A percentile compares a stretch with the other conserved stretches of the same genome.
These are phyloP conservation scores for Apiospora arundinis DNA, from an alignment of 2,329 filamentous ascomycete genomes.

Conservation along the genomic window DNA sequence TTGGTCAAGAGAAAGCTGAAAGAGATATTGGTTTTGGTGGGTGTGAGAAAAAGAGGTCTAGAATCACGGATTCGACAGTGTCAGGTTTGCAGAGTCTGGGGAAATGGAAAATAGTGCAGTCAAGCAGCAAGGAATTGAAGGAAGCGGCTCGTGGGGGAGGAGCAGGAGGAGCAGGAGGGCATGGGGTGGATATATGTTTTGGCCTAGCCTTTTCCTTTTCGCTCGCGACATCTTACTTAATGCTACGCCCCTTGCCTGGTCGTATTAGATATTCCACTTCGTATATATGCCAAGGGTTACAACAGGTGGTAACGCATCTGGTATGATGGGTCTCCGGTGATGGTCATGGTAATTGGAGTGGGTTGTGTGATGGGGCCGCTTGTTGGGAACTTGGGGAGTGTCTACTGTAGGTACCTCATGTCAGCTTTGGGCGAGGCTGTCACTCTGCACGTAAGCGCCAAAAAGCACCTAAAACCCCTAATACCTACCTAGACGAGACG, in stretches of 20 bases:
- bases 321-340: slow-evolving; percentile 11
- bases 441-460: slow-evolving; percentile 12
- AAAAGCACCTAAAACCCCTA: background rate
- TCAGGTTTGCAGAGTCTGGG: background rate
- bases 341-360: background rate
- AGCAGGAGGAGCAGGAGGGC: background rate
- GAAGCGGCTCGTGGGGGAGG: slow-evolving; percentile 14
- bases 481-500: background rate
- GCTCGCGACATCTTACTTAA: background rate
- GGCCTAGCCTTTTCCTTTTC: background rate
- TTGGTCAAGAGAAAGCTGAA: background rate
- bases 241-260: background rate
- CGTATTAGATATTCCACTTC: slow-evolving; percentile 14
- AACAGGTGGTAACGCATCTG: slow-evolving; percentile 13
- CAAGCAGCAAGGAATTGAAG: background rate
- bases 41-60: background rate
- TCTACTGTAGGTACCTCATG: background rate
- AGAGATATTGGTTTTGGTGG: background rate
- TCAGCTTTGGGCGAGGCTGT: slow-evolving; percentile 14
- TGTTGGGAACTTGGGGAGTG: background rate
- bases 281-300: slow-evolving; percentile 16
- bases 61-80: slow-evolving; percentile 3
- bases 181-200: slow-evolving; percentile 8
- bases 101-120: slow-evolving; percentile 2
- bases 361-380: background rate